Base-by-base conservation (phyloP, 148 eudicot species). In the Rhododendron kiyosumense region DNA sequence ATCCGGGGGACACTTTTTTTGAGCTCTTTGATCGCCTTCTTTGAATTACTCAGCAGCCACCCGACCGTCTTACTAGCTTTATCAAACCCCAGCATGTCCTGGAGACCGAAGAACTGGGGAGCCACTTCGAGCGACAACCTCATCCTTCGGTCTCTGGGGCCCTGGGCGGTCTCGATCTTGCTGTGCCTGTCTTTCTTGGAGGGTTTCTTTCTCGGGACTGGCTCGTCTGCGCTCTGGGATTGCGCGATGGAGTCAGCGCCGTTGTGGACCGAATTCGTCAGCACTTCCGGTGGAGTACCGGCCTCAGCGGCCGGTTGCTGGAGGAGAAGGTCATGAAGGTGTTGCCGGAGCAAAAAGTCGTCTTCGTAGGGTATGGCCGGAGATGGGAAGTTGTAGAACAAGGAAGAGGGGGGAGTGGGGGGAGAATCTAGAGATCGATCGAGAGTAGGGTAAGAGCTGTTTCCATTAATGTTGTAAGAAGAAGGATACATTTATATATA, bases 121-220 rank as follows among this genome's bases (percentile, higher is more conserved):
- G 94, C 94, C 43, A 92, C 92, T 12, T 90, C 90, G 41, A 92
- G 91, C 3, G 96, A 94, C 34, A 94, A 81, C 54, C 96, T 89
- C 93, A 94, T 91, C 75, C 96, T 84, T 34, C 96, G 85, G 87
- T 92, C 94, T 75, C 94, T 91, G 1, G 85, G 84, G 0, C 96
- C 96, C 14, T 87, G 89, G 10, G 93, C 94, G 0, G 96, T 92
- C 71, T 83, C 86, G 41, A 94, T 94, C 88, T 92, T 94, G 92
- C 93, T 94, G 88, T 94, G 96, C 83, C 96, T 85, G 75, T 94
- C 94, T n/a, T 88, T 93, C 67, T 91, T 90, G 1, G 89, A 88
- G 12, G 90, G 2, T 69, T 90, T 86, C 79, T 77, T 90, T 59
- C 74, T 88, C 0, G 32, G 78, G 67, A 52, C 28, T 7, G 20